Evolutionary conservation across 1,284 basidiomycete genomes (phyloP).

Genomic region (Pholiota adiposa): DNA sequence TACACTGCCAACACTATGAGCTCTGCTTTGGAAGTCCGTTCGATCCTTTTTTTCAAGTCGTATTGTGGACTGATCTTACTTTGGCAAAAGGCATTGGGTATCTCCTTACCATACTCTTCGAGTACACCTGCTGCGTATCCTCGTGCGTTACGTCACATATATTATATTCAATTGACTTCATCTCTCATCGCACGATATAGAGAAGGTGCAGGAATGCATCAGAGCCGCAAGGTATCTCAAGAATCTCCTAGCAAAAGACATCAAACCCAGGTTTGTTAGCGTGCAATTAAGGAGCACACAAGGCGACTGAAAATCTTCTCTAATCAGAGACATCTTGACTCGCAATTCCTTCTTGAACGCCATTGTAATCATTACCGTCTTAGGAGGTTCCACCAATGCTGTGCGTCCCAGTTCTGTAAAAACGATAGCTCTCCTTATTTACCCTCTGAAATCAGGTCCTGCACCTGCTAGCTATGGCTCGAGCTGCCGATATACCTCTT

Average conservation of each 20-base stretch:
- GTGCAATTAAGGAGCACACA: neutral
- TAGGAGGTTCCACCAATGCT: slow-evolving; percentile 94
- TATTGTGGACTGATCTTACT: too few relatives aligned
- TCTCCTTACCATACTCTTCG: slow-evolving; percentile 90
- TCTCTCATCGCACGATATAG: slow-evolving; percentile 36
- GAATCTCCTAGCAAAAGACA: slow-evolving; percentile 80
- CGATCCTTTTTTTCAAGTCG: too few relatives aligned
- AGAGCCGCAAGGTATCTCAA: slow-evolving; percentile 84
- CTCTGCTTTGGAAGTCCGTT: slow-evolving; percentile 77
- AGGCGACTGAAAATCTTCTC: neutral
- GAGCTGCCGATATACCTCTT: slow-evolving; percentile 86
- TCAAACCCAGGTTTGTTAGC: slow-evolving; percentile 73
- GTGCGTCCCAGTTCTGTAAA: slow-evolving; percentile 44
- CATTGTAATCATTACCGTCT: slow-evolving; percentile 81
- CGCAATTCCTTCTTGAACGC: slow-evolving; percentile 92
- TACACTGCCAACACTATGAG: slow-evolving; percentile 93
- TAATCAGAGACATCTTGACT: slow-evolving; percentile 83
- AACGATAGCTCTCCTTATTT: neutral
- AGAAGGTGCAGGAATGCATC: slow-evolving; percentile 86
- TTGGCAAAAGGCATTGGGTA: slow-evolving; percentile 62
- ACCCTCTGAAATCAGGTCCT: slow-evolving; percentile 59
- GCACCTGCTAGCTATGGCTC: slow-evolving; percentile 93
- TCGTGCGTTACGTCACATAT: slow-evolving; percentile 41
- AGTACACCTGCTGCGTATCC: slow-evolving; percentile 83
- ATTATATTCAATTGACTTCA: neutral